Evolutionary conservation across 2,329 filamentous ascomycete genomes (phyloP).

Genomic region (Trichoderma sp.): DNA sequence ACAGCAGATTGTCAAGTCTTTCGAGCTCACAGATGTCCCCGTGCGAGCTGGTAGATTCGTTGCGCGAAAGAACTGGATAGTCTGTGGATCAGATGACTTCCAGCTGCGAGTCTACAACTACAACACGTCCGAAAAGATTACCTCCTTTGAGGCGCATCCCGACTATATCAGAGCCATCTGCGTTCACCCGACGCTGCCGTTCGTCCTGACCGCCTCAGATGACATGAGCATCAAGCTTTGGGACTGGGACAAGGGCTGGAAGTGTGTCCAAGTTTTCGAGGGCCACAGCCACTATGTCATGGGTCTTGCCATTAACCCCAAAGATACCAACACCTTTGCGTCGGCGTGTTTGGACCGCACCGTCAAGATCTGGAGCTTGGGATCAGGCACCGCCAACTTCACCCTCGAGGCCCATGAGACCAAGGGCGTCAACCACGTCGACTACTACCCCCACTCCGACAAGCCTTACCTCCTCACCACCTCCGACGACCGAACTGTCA

Average conservation of each 20-base stretch:
- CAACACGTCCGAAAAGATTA: slow-evolving; percentile 98
- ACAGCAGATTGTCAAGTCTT: slow-evolving; percentile 96
- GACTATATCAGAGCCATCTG: slow-evolving; percentile 98
- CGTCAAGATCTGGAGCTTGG: slow-evolving; percentile 97
- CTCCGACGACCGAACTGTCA: slow-evolving; percentile 94
- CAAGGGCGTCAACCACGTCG: slow-evolving; percentile 97
- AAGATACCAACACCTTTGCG: slow-evolving; percentile 89
- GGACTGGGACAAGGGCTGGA: slow-evolving; percentile 99
- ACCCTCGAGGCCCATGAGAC: slow-evolving; percentile 96
- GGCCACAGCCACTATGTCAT: slow-evolving; percentile 97
- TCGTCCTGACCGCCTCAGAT: slow-evolving; percentile 94
- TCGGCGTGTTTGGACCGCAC: slow-evolving; percentile 95
- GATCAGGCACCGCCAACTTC: slow-evolving; percentile 91
- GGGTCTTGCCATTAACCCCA: slow-evolving; percentile 95
- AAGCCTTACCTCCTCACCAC: slow-evolving; percentile 92
- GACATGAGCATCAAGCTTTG: slow-evolving; percentile 98
- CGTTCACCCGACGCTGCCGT: slow-evolving; percentile 93
- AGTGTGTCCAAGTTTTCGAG: slow-evolving; percentile 95
- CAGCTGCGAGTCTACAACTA: slow-evolving; percentile 92
- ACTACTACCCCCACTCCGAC: slow-evolving; percentile 78
- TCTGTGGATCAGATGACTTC: slow-evolving; percentile 94
- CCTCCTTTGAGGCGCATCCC: slow-evolving; percentile 93
- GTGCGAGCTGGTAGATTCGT: slow-evolving; percentile 96
- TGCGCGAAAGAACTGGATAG: slow-evolving; percentile 98
- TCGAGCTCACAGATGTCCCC: slow-evolving; percentile 97